Evolutionary conservation across 1,284 basidiomycete genomes (phyloP), one percentile per base, ranked within the genome.

Genomic region (Leccinum pseudoinsigne): DNA sequence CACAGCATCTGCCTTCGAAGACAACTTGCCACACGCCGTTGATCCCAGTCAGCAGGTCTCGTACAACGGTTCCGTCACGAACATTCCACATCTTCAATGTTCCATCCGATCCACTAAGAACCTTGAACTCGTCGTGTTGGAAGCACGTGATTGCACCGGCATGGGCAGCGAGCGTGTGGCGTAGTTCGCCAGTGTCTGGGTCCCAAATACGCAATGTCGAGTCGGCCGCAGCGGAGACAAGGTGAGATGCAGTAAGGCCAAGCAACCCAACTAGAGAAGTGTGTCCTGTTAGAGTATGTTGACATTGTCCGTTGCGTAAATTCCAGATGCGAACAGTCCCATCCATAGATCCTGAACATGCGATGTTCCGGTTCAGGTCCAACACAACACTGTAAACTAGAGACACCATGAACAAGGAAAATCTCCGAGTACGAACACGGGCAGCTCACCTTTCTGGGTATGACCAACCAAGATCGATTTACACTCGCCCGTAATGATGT

Each of bases 81-180:
- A 96, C 85, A 74, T 97, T 92, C 96, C 96, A 98, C 86, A 97
- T 92, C 82, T 97, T 97, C 68, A 98, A 82, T 51, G 93, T 94
- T n/a, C 95, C 96, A 71, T 97, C 95, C 10, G 90, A 93, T 7
- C 96, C 95, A 68, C 90, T 93, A 53, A 98, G 83, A 58, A 98
- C 93, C 75, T 97, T 97, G 82, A 93, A 93, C 74, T 97, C 95
- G 73, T 97, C 95, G 71, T 97, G 95, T 77, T 95, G 93, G 85
- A 97, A 97, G 77, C 95, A 98, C 7, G 95, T 97, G 70, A 98
- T 97, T 11, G 95, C 95, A 23, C 94, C 95, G 3, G 92, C 90
- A 76, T 97, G 95, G 1, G 92, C 93, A 1, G 90, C 87, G 50
- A 97, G 84, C 1, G 89, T 88, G 71, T 95, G 89, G 40, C 85